Evolutionary conservation across 140 eudicot genomes (phyloP).

Genomic region (Cichorium intybus): DNA sequence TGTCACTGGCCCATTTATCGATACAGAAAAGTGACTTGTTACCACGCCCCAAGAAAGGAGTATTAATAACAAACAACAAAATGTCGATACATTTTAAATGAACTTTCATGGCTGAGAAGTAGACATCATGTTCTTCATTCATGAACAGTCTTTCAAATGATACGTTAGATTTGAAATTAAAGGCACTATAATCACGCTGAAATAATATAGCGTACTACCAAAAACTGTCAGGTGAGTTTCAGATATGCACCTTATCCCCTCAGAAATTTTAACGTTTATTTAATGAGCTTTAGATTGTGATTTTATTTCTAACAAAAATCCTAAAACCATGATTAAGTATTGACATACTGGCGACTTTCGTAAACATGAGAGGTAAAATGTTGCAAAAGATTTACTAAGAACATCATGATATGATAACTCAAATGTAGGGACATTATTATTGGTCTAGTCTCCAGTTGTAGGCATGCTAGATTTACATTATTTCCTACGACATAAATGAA

Average conservation of each 20-base stretch:
- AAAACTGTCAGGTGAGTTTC: slow-evolving; percentile 8
- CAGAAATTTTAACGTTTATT: too few species aligned
- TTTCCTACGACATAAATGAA: slow-evolving; percentile 24
- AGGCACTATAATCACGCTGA: slow-evolving; percentile 1
- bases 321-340: background rate
- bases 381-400: background rate
- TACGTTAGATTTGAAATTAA: slow-evolving; percentile 21
- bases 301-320: background rate
- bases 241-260: background rate
- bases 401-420: slow-evolving; percentile 14
- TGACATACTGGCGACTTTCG: background rate
- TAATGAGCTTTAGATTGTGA: background rate
- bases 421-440: slow-evolving; percentile 12
- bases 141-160: background rate
- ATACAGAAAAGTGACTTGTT: too few species aligned
- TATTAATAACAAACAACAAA: background rate
- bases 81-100: background rate
- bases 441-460: background rate
- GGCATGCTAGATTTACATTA: slow-evolving; percentile 6
- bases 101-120: background rate
- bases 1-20: too few species aligned
- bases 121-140: background rate
- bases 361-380: slow-evolving; percentile 10
- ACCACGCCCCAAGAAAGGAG: too few species aligned
- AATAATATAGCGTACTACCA: background rate